Evolutionary conservation across 495 filamentous ascomycete genomes (phyloP).

Genomic region (Elaphomyces granulatus): DNA sequence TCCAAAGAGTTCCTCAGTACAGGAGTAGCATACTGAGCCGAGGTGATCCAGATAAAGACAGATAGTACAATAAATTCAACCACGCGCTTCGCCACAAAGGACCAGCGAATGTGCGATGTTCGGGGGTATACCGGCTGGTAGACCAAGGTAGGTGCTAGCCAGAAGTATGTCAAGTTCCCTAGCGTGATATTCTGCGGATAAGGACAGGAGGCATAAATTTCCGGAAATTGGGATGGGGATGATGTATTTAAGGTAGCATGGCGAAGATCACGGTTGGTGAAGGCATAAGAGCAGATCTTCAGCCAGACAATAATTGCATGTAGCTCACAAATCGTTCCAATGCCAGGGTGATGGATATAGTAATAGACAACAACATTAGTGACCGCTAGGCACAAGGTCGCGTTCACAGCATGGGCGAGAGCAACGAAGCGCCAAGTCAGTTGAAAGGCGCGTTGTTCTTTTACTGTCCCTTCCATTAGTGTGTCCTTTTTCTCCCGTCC

Average conservation of each 20-base stretch:
- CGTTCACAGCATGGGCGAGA: constrained; percentile 64
- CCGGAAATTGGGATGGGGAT: constrained; percentile 46
- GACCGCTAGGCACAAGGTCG: constrained; percentile 61
- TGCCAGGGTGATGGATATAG: constrained; percentile 79
- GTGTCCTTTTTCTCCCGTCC: constrained; percentile 42
- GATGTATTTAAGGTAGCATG: constrained; percentile 66
- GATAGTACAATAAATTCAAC: constrained; percentile 58
- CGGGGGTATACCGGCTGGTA: constrained; percentile 96
- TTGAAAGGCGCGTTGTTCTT: constrained; percentile 38
- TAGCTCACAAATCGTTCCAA: constrained; percentile 78
- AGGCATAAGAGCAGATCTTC: constrained; percentile 88
- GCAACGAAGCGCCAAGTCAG: constrained; percentile 67
- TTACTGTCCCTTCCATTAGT: constrained; percentile 38
- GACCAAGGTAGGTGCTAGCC: constrained; percentile 91
- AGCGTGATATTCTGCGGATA: constrained; percentile 86
- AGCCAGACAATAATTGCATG: constrained; percentile 94
- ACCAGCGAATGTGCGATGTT: constrained; percentile 60
- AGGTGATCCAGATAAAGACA: constrained; percentile 85
- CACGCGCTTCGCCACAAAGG: constrained; percentile 70
- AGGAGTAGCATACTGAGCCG: constrained; percentile 84
- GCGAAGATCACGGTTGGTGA: constrained; percentile 91
- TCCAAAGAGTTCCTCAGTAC: constrained; percentile 78
- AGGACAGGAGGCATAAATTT: constrained; percentile 67
- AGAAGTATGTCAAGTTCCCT: constrained; percentile 79
- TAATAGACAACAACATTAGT: constrained; percentile 81